A percentile compares a stretch with the other conserved stretches of the same genome.
Evolutionary conservation across 495 filamentous ascomycete genomes (phyloP).

Genomic region (Viridothelium virens): DNA sequence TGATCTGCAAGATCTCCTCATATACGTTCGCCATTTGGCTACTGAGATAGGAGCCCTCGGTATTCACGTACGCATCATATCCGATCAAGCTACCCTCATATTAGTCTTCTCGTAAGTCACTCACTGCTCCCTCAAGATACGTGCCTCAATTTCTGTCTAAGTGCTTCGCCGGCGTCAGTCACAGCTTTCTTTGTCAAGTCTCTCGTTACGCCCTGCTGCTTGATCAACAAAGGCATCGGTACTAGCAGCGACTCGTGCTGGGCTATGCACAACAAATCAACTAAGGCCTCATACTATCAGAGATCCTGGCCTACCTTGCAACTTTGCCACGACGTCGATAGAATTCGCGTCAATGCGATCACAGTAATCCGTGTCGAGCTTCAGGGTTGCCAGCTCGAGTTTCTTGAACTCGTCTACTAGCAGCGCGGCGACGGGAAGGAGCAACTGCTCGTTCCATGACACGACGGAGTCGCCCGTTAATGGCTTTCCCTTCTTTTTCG

Average conservation of each 20-base stretch:
- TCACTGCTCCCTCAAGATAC: neutral
- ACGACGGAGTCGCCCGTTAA: neutral
- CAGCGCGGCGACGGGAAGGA: neutral
- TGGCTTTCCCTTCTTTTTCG: neutral
- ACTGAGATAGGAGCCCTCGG: neutral
- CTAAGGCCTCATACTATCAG: too few species aligned
- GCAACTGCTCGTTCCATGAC: neutral
- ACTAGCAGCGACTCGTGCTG: too few species aligned
- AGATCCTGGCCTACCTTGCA: neutral
- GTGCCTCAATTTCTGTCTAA: neutral
- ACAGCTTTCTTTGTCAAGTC: too few species aligned
- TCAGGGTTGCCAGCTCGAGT: neutral
- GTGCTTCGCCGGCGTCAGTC: too few species aligned
- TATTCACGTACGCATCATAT: neutral
- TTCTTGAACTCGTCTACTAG: neutral
- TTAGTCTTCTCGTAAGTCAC: neutral
- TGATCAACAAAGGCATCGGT: too few species aligned
- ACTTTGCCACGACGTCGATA: too few species aligned
- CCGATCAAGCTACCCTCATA: neutral
- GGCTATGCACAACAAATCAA: too few species aligned
- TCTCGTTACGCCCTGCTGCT: too few species aligned
- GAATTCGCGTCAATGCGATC: too few species aligned
- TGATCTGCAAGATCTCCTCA: neutral
- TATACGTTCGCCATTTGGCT: neutral
- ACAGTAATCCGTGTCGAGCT: neutral